A percentile compares a stretch with the other conserved stretches of the same genome.
Evolutionary conservation across 805 yeast genomes (phyloP).

Genomic region (Metschnikowia drakensbergensis): DNA sequence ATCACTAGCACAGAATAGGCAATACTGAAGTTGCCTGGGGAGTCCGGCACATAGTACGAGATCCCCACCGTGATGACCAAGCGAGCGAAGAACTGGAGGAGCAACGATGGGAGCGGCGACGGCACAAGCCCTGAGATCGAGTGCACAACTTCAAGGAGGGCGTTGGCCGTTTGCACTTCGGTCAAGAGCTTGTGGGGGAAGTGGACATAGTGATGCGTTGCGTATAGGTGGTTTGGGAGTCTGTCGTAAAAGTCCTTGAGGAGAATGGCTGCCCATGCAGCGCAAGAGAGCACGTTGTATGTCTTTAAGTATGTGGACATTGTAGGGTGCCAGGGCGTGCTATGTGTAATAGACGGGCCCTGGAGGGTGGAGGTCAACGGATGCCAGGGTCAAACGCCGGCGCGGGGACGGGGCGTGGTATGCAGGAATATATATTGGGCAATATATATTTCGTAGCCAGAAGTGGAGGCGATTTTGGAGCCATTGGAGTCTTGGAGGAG

Average conservation of each 20-base stretch:
- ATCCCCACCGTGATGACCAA: conserved; percentile 28
- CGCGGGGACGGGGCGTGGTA: no score
- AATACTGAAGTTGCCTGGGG: conserved; percentile 25
- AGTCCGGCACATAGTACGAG: conserved; percentile 24
- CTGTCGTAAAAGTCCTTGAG: conserved; percentile 12
- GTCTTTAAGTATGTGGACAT: conserved; percentile 9
- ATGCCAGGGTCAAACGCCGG: no score
- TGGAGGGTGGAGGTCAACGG: no score
- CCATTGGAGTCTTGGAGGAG: no score
- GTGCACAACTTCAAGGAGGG: conserved; percentile 24
- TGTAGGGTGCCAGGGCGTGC: background rate
- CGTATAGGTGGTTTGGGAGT: conserved; percentile 9
- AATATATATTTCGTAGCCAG: no score
- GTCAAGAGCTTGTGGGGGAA: conserved; percentile 31
- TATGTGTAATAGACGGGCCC: no score
- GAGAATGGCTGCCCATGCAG: conserved; percentile 20
- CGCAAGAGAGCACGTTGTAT: conserved; percentile 19
- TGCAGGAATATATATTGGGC: no score
- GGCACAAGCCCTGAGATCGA: conserved; percentile 25
- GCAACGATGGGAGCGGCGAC: conserved; percentile 24
- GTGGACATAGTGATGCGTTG: conserved; percentile 8
- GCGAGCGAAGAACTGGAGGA: conserved; percentile 30
- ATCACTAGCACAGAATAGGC: conserved; percentile 21
- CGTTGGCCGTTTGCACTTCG: conserved; percentile 24
- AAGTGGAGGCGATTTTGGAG: no score